Evolutionary conservation across 257 asterid genomes (phyloP).

Genomic region (Henckelia pumila): DNA sequence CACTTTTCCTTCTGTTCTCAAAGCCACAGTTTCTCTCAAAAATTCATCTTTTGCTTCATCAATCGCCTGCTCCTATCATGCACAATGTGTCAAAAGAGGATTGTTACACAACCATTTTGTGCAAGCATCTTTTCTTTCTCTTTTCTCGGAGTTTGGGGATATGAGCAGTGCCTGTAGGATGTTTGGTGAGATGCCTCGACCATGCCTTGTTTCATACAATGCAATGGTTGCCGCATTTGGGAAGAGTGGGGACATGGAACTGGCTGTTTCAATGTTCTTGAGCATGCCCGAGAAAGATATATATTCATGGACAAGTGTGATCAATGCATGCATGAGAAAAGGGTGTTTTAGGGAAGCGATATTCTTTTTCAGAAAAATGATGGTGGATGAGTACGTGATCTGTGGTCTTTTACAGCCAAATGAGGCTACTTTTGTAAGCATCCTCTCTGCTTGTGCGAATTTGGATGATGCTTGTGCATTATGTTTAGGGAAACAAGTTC

Average conservation of each 20-base stretch:
- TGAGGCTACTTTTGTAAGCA: conserved; percentile 81
- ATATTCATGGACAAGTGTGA: conserved; percentile 82
- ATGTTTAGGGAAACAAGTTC: conserved; percentile 73
- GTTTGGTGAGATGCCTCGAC: conserved; percentile 64
- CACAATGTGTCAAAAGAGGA: conserved; percentile 69
- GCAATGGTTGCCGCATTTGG: conserved; percentile 79
- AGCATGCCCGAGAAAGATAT: conserved; percentile 59
- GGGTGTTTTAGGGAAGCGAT: conserved; percentile 54
- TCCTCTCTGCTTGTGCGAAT: conserved; percentile 63
- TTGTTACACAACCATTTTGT: conserved; percentile 62
- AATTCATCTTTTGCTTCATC: conserved; percentile 24
- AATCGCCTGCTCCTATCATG: conserved; percentile 44
- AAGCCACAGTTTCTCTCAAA: conserved; percentile 48
- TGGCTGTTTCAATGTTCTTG: conserved; percentile 47
- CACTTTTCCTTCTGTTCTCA: conserved; percentile 71
- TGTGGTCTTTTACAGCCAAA: conserved; percentile 55
- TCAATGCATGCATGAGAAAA: conserved; percentile 53
- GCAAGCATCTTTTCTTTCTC: conserved; percentile 54
- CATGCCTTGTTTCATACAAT: conserved; percentile 54
- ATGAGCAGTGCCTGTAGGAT: conserved; percentile 47
- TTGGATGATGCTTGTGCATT: conserved; percentile 43
- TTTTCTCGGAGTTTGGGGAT: conserved; percentile 50
- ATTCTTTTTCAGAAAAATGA: conserved; percentile 52
- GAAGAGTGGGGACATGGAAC: conserved; percentile 58
- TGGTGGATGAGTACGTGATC: conserved; percentile 43